Percentiles rank a stretch among this genome's conserved stretches.
These are phyloP conservation scores for Fusarium xylarioides DNA, from an alignment of 2,329 filamentous ascomycete genomes.

Conservation along the genomic window DNA sequence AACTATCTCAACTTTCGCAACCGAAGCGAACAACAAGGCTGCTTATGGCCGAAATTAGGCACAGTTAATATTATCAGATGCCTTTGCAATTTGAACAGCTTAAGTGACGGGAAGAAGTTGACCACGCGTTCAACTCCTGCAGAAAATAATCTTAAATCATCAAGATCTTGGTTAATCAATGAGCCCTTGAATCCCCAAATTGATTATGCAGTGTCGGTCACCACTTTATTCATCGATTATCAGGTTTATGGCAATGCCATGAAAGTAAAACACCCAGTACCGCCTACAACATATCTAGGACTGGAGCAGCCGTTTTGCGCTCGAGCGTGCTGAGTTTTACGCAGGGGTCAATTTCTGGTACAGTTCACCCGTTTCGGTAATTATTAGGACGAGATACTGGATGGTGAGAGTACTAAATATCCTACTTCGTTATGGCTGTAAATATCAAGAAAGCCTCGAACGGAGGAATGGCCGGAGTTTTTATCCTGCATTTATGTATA, in stretches of 20 bases:
- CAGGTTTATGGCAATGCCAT: neutral
- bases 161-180: neutral
- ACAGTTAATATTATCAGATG: conserved; percentile 9
- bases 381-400: neutral
- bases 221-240: conserved; percentile 4
- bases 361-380: neutral
- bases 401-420: neutral
- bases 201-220: conserved; percentile 5
- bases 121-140: neutral
- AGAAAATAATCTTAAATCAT: neutral
- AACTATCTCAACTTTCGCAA: conserved; percentile 33
- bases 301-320: neutral
- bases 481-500: neutral
- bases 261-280: neutral
- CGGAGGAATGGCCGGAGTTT: neutral
- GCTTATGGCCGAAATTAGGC: conserved; percentile 8
- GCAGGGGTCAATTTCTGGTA: neutral
- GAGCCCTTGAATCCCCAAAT: neutral
- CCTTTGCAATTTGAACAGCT: neutral
- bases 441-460: neutral
- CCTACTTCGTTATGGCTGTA: neutral
- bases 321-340: conserved; percentile 5
- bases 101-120: neutral
- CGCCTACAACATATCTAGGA: neutral
- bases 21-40: conserved; percentile 16